A percentile compares a stretch with the other conserved stretches of the same genome.
Evolutionary conservation across 345 rosid genomes (phyloP).

Genomic region (Pugionium cornutum): DNA sequence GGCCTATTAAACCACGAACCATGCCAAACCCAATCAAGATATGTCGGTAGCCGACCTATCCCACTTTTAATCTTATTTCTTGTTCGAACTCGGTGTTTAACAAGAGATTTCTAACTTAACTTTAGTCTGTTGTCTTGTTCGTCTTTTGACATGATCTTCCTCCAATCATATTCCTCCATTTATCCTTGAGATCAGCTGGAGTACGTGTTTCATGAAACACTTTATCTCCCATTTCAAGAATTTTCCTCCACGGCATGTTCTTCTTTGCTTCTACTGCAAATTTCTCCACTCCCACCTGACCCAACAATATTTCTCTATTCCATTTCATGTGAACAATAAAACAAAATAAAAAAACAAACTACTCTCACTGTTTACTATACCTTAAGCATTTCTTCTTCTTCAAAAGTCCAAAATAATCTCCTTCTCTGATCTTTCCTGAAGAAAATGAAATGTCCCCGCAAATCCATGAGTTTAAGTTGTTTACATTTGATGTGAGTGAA

Average conservation of each 20-base stretch:
- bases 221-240: conserved; percentile 65
- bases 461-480: conserved; percentile 9
- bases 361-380: conserved; percentile 16
- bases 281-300: conserved; percentile 63
- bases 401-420: conserved; percentile 26
- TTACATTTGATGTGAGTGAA: not conserved
- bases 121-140: not conserved
- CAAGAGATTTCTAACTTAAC: no score
- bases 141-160: conserved; percentile 5
- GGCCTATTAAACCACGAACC: no score
- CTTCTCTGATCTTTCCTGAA: conserved; percentile 24
- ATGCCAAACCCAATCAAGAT: no score
- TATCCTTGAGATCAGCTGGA: conserved; percentile 76
- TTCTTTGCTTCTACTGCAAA: conserved; percentile 47
- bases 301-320: conserved; percentile 4
- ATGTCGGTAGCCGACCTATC: no score
- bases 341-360: not conserved
- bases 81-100: no score
- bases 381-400: conserved; percentile 44
- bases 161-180: conserved; percentile 59
- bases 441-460: conserved; percentile 23
- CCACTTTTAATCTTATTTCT: no score
- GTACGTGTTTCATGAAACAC: conserved; percentile 59
- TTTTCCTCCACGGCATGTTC: conserved; percentile 80
- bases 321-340: not conserved